Evolutionary conservation across 208 protist genomes (phyloP), one percentile per base, ranked within the genome.

Genomic region (Crithidia bombi): DNA sequence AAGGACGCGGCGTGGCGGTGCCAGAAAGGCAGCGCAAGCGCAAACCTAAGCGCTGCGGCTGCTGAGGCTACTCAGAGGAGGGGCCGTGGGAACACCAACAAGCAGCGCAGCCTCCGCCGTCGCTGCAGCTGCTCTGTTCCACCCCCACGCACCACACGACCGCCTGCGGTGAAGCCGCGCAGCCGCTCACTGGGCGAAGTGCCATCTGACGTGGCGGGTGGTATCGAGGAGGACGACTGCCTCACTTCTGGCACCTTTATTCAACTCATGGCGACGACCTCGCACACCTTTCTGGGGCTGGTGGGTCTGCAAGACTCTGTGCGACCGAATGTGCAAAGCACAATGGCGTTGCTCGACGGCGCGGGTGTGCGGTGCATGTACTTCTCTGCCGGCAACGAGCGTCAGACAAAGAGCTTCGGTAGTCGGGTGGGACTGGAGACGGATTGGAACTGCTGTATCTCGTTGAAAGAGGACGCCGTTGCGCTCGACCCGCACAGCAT

Each of bases 361-460:
- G 92, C 94, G 0, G 97, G 97, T 23, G 93, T 98, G 68, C 88
- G 97, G 12, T 98, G 97, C 78, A 97, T 98, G 78, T 95, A 90
- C 66, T 98, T 98, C 57, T 94, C 79, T 36, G 51, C 73, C 9
- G 83, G 86, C n/a, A 96, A 89, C 55, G 82, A 95, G 62, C 79
- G 89, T 39, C 87, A 86, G 41, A 97, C 94, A 5, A 96, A 96
- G 65, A 92, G 92, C 43, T 97, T 98, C 63, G 95, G 93, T 21
- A 83, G 82, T 36, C 89, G 93, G 21, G 66, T 98, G 0, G 97
- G 97, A 10, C 75, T 98, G 10, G 90, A 97, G 64, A 98, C 93
- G 33, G 97, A 98, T 69, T 98, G 95, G 95, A 98, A 98, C 81
- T 97, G 92, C 74, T 98, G 94, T 72, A 98, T 98, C 36, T 96